Conservation (phyloP, 176 grass and related monocot genomes). For the Secale cereale region DNA sequence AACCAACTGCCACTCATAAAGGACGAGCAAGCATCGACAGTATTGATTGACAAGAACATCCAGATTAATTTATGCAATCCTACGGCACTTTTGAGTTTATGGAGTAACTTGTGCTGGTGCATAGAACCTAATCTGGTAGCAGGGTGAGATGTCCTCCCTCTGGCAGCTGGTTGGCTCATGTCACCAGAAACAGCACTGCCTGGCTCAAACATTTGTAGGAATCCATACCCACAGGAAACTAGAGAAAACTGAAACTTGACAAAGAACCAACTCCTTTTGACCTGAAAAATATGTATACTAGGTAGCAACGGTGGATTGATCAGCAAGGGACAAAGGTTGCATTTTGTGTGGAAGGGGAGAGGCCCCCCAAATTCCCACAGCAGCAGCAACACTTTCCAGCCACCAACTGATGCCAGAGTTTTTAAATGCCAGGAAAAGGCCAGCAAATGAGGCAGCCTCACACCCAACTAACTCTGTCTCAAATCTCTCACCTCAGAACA, state of each 20-base stretch:
- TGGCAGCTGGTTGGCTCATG: slow-evolving; percentile 19
- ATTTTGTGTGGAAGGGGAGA: slow-evolving; percentile 26
- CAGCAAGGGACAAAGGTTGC: slow-evolving; percentile 36
- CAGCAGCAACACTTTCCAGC: slow-evolving; percentile 30
- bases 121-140: slow-evolving; percentile 33
- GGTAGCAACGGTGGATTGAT: slow-evolving; percentile 17
- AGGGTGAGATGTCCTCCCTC: slow-evolving; percentile 21
- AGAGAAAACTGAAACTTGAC: slow-evolving; percentile 11
- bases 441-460: slow-evolving; percentile 49
- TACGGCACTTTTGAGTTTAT: background rate
- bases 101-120: slow-evolving; percentile 1
- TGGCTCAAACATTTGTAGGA: background rate
- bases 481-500: slow-evolving; percentile 58
- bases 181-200: background rate
- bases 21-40: background rate
- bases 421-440: slow-evolving; percentile 62
- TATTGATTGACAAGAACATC: slow-evolving; percentile 3
- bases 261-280: slow-evolving; percentile 16
- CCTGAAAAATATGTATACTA: slow-evolving; percentile 9
- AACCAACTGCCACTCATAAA: background rate
- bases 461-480: slow-evolving; percentile 67
- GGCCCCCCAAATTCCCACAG: slow-evolving; percentile 29
- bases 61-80: slow-evolving; percentile 26
- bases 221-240: slow-evolving; percentile 25
- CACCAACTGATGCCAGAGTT: slow-evolving; percentile 49